phyloP scores from a whole-genome alignment of 352 stramenopile genomes.

The Saprolegnia parasitica region DNA sequence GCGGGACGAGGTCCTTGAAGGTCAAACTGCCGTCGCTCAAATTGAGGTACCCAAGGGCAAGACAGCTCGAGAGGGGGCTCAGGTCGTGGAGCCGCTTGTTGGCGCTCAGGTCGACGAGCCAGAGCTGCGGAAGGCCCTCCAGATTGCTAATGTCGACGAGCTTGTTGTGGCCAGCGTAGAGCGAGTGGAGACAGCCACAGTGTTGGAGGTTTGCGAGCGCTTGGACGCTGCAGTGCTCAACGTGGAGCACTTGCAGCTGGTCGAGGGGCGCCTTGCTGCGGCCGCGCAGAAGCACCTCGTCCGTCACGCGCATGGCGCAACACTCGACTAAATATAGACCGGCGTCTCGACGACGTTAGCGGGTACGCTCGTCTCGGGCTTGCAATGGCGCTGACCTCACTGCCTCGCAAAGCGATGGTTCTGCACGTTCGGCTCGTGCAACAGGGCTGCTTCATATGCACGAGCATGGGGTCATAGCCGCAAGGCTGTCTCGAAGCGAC shows the following conservation, averaged over 20 bases:
- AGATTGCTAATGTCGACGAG: slow-evolving; percentile 45
- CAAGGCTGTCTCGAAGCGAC: too few species aligned
- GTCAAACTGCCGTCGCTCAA: slow-evolving; percentile 45
- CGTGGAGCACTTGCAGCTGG: slow-evolving; percentile 45
- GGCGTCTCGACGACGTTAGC: too few species aligned
- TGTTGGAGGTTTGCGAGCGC: slow-evolving; percentile 46
- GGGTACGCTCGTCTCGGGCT: too few species aligned
- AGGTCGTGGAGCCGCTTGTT: slow-evolving; percentile 42
- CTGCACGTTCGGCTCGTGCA: too few species aligned
- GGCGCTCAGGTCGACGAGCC: slow-evolving; percentile 48
- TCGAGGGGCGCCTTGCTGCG: slow-evolving; percentile 49
- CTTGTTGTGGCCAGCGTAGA: slow-evolving; percentile 52
- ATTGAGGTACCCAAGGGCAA: slow-evolving; percentile 48
- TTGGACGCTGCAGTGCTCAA: slow-evolving; percentile 48
- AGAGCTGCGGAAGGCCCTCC: slow-evolving; percentile 39
- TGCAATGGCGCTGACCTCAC: too few species aligned
- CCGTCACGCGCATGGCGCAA: slow-evolving; percentile 11
- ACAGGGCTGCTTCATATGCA: too few species aligned
- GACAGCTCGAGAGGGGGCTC: slow-evolving; percentile 42
- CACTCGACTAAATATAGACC: neutral
- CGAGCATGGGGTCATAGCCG: too few species aligned
- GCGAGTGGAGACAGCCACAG: slow-evolving; percentile 41
- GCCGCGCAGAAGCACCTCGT: slow-evolving; percentile 34
- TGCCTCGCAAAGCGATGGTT: too few species aligned
- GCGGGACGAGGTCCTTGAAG: slow-evolving; percentile 49